A percentile compares a stretch with the other conserved stretches of the same genome.
Conservation (phyloP, 1,139 yeast genomes). For the Debaryomyces psychrophilus region DNA sequence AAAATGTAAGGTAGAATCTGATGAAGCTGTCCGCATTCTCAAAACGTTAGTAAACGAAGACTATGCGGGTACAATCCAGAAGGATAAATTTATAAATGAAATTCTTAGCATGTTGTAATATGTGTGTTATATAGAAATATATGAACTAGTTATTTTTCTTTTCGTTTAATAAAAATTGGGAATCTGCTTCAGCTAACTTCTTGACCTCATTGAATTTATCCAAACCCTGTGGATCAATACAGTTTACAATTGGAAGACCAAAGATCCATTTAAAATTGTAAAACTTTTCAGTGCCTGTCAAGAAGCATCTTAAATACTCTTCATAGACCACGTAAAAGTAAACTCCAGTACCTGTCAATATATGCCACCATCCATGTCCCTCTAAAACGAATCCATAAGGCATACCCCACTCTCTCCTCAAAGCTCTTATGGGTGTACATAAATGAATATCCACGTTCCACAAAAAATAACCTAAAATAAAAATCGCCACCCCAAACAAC, state of each 20-base stretch:
- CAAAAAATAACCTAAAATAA: constrained; percentile 70
- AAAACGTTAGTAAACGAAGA: constrained; percentile 36
- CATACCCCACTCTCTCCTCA: constrained; percentile 72
- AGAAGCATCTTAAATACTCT: constrained; percentile 68
- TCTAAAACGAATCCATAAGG: constrained; percentile 89
- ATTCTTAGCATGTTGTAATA: constrained; percentile 33
- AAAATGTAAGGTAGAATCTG: constrained; percentile 30
- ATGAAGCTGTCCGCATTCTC: constrained; percentile 43
- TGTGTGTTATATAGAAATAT: too few species aligned
- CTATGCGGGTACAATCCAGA: constrained; percentile 24
- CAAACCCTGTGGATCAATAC: constrained; percentile 37
- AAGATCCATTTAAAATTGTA: constrained; percentile 57
- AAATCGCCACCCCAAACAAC: constrained; percentile 62
- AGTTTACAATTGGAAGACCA: constrained; percentile 41
- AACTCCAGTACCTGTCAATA: constrained; percentile 77
- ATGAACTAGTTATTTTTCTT: constrained; percentile 14
- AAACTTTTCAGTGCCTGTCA: constrained; percentile 53
- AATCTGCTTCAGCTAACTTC: constrained; percentile 25
- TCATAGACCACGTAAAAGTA: constrained; percentile 63
- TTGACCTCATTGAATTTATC: constrained; percentile 22
- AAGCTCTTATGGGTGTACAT: constrained; percentile 63
- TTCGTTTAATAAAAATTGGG: constrained; percentile 9
- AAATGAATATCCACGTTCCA: constrained; percentile 88
- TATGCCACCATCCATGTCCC: constrained; percentile 99
- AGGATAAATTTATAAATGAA: constrained; percentile 47